These are phyloP conservation scores for Hypoxylon subgilvum DNA, from an alignment of 495 filamentous ascomycete species.

Conservation along the genomic window DNA sequence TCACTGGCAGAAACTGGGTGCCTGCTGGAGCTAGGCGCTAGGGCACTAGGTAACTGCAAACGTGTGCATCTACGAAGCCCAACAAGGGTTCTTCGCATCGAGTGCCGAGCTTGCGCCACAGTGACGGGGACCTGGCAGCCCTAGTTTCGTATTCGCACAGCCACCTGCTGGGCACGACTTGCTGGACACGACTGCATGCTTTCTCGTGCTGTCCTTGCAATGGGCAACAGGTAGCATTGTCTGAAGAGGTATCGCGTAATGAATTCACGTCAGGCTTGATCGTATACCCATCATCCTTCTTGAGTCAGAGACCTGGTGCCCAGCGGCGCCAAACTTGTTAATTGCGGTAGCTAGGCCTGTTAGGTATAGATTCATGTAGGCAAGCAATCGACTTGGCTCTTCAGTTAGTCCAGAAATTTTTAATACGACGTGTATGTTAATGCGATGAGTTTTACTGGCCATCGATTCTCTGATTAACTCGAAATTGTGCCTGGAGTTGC, in stretches of 20 bases:
- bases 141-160: neutral
- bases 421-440: too few species aligned
- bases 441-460: conserved; percentile 28
- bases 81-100: conserved; percentile 21
- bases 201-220: too few species aligned
- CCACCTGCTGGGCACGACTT: too few species aligned
- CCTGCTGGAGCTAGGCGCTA: too few species aligned
- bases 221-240: too few species aligned
- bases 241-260: too few species aligned
- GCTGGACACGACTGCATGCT: too few species aligned
- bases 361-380: neutral
- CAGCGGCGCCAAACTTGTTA: conserved; percentile 10
- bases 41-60: neutral
- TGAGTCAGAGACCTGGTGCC: conserved; percentile 8
- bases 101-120: conserved; percentile 31
- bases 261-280: conserved; percentile 10
- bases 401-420: too few species aligned
- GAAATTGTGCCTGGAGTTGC: conserved; percentile 9
- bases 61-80: too few species aligned
- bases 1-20: too few species aligned
- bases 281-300: conserved; percentile 4
- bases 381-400: conserved; percentile 16
- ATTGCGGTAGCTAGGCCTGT: neutral
- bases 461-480: conserved; percentile 6
- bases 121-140: neutral